These are phyloP conservation scores for Marasmius oreades DNA, from an alignment of 1,284 basidiomycete genomes.

Conservation along the genomic window DNA sequence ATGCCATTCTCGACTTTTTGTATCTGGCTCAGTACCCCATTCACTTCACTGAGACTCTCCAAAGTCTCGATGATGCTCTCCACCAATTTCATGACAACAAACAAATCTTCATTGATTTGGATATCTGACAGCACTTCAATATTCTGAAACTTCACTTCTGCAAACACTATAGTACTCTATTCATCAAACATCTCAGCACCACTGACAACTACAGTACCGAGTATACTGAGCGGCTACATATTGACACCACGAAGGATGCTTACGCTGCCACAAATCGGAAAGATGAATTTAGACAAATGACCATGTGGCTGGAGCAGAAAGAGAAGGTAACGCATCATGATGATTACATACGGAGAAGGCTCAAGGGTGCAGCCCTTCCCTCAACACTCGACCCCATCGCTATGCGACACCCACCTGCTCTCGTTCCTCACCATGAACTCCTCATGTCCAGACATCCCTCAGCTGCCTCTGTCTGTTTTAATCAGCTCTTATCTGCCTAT, in stretches of 20 bases:
- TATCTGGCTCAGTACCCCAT: conserved; percentile 2
- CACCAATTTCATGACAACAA: background rate
- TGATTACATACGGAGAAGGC: too few relatives aligned
- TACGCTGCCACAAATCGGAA: conserved; percentile 2
- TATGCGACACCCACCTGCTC: too few relatives aligned
- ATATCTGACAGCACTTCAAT: background rate
- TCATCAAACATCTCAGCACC: background rate
- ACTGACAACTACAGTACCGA: background rate
- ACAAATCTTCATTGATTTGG: background rate
- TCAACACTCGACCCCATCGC: too few relatives aligned
- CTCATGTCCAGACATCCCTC: too few relatives aligned
- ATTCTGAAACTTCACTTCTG: background rate
- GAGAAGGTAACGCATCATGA: too few relatives aligned
- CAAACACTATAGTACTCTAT: background rate
- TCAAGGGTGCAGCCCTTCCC: too few relatives aligned
- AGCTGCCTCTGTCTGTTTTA: too few relatives aligned
- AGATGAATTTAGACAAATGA: conserved; percentile 5
- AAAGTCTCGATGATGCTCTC: conserved; percentile 9
- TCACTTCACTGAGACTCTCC: conserved; percentile 16
- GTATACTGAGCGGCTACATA: too few relatives aligned
- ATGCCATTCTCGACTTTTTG: background rate
- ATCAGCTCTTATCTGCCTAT: too few relatives aligned
- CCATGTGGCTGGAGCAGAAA: background rate
- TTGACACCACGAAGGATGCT: too few relatives aligned
- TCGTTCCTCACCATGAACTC: too few relatives aligned